Evolutionary conservation across 1,284 basidiomycete species (phyloP), one percentile per base, ranked within the genome.

Genomic region (Austroboletus olivaceoglutinosus): DNA sequence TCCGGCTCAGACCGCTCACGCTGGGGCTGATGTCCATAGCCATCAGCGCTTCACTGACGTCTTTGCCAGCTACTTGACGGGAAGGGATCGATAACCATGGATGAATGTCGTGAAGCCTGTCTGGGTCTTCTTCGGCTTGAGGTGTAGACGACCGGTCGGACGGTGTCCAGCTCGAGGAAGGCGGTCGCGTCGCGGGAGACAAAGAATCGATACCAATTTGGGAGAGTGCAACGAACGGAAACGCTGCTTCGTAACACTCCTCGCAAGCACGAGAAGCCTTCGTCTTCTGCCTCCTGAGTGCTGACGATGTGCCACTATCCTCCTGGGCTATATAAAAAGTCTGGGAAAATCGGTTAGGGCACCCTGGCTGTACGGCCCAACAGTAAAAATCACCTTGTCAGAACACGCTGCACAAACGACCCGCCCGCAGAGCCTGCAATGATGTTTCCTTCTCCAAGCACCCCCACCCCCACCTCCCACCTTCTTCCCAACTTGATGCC

Each of bases 371-470:
- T 29, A 21, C 30, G 19, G 43, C 34, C n/a, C 2, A 30, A 22
- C 29, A 42, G 25, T 37, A 19, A 33, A 68, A 58, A 78, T 59
- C 55, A 91, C 91, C 73, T 82, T 81, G 18, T 77, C 80, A n/a
- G 91, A 93, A 71, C 94, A 97, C 2, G 71, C 67, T 29, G 83
- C 83, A 70, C 94, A 97, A 5, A 96, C 86, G 60, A 93, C 91
- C 47, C 86, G 71, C 1, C 93, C 93, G 67, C 94, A 97, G 11
- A 97, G 72, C 48, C 94, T 74, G 69, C 93, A 97, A 65, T 97
- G 93, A 67, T 97, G 93, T 59, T 90, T 78, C 58, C 94, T 73
- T 54, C 91, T 76, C 67, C 89, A 70, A 34, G 67, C 68, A 23
- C 63, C 34, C 2, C 16, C 60, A 3, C 60, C 52, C 9, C 58